Conservation (phyloP, 2,329 filamentous ascomycete species). For the Monilinia fructigena region DNA sequence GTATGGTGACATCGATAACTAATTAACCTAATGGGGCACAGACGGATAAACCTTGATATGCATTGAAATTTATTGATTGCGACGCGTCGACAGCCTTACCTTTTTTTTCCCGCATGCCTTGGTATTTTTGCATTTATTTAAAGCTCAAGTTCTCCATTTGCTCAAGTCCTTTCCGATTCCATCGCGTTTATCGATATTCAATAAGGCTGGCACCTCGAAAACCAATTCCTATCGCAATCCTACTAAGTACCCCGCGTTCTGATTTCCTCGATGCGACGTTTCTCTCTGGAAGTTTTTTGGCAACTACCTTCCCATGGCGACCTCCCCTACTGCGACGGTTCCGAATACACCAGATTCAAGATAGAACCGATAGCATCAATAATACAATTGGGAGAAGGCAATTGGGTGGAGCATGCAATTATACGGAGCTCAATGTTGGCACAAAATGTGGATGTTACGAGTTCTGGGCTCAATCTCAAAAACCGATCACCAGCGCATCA, state of each 20-base stretch:
- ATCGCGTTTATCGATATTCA: constrained; percentile 3
- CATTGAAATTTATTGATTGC: constrained; percentile 26
- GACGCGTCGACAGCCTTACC: constrained; percentile 30
- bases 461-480: constrained; percentile 49
- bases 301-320: constrained; percentile 37
- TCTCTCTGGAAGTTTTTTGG: constrained; percentile 21
- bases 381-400: constrained; percentile 29
- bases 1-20: neutral
- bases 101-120: constrained; percentile 25
- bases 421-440: constrained; percentile 47
- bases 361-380: constrained; percentile 31
- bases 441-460: constrained; percentile 52
- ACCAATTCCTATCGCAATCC: constrained; percentile 4
- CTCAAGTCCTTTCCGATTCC: neutral
- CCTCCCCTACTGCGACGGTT: constrained; percentile 27
- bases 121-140: constrained; percentile 13
- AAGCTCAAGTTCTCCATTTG: neutral
- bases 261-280: constrained; percentile 33
- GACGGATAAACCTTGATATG: constrained; percentile 13
- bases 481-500: neutral
- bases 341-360: constrained; percentile 38
- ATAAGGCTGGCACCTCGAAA: constrained; percentile 11
- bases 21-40: constrained; percentile 4
- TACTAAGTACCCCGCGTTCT: neutral
- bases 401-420: constrained; percentile 54